Evolutionary conservation across 768 basidiomycete species (phyloP).

Genomic region (Lentinus brumalis): DNA sequence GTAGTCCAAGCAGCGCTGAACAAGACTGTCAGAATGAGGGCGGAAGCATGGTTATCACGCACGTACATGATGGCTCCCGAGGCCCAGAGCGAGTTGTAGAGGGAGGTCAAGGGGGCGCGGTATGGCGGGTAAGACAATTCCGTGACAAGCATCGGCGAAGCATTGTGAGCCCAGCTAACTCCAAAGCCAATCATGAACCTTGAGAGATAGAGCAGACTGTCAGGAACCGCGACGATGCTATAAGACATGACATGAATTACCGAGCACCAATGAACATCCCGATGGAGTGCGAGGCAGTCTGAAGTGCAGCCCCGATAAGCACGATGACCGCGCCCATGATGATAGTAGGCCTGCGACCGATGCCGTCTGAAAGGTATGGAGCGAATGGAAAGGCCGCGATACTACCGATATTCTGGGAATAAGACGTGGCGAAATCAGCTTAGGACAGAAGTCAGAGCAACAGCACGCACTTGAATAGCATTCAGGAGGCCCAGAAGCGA

Average conservation of each 20-base stretch:
- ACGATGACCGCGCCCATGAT: conserved; percentile 71
- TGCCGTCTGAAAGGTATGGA: conserved; percentile 69
- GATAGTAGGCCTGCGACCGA: conserved; percentile 68
- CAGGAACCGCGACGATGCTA: not conserved
- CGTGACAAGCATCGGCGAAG: conserved; percentile 82
- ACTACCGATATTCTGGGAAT: conserved; percentile 65
- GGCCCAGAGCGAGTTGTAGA: conserved; percentile 88
- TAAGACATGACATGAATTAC: conserved; percentile 32
- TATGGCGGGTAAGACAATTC: conserved; percentile 86
- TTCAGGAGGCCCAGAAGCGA: conserved; percentile 67
- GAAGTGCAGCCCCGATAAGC: conserved; percentile 66
- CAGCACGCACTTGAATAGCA: conserved; percentile 61
- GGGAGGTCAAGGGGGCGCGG: conserved; percentile 75
- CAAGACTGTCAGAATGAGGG: not conserved
- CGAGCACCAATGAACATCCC: conserved; percentile 84
- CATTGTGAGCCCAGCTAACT: conserved; percentile 70
- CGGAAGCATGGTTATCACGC: not conserved
- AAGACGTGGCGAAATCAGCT: not conserved
- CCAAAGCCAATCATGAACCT: conserved; percentile 78
- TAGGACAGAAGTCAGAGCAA: not conserved
- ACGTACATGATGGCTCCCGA: conserved; percentile 75
- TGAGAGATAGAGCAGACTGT: conserved; percentile 3
- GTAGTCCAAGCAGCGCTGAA: conserved; percentile 75
- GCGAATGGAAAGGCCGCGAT: conserved; percentile 70
- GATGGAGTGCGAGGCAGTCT: conserved; percentile 68